phyloP scores from a whole-genome alignment of 2,329 filamentous ascomycete genomes.

The Paradendryphiella salina region DNA sequence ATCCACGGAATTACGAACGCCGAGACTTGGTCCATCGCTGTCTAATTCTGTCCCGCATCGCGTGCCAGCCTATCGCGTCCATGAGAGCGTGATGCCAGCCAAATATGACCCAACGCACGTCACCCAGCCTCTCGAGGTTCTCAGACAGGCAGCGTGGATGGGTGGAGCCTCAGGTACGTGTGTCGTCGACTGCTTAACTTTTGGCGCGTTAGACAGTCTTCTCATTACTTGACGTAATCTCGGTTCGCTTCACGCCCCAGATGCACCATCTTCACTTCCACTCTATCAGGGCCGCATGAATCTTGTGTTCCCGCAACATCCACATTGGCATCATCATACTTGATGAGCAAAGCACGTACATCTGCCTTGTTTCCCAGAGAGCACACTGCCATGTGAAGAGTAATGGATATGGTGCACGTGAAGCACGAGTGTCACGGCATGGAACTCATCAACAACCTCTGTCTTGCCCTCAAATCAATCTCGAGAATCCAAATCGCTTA shows the following conservation, averaged over 20 bases:
- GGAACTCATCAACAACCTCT: too few species aligned
- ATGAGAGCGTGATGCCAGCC: slow-evolving; percentile 32
- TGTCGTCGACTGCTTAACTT: not conserved
- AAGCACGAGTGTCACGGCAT: too few species aligned
- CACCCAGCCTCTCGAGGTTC: slow-evolving; percentile 36
- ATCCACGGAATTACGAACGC: slow-evolving; percentile 14
- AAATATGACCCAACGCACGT: slow-evolving; percentile 28
- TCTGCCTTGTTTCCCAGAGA: not conserved
- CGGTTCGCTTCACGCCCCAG: not conserved
- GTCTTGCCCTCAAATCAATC: not conserved
- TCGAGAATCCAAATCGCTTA: too few species aligned
- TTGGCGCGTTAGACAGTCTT: too few species aligned
- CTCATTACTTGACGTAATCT: slow-evolving; percentile 3
- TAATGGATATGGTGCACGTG: too few species aligned
- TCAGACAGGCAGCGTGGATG: slow-evolving; percentile 29
- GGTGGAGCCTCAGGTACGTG: slow-evolving; percentile 39
- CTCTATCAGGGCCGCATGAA: not conserved
- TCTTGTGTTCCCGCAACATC: not conserved
- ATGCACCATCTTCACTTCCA: not conserved
- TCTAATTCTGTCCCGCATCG: slow-evolving; percentile 4
- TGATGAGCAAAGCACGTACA: not conserved
- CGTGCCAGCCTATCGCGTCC: slow-evolving; percentile 6
- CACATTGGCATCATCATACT: not conserved
- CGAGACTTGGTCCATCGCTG: slow-evolving; percentile 1
- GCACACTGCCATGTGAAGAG: too few species aligned